Evolutionary conservation across 768 basidiomycete species (phyloP), one percentile per base, ranked within the genome.

Genomic region (Rhodotorula diobovata): DNA sequence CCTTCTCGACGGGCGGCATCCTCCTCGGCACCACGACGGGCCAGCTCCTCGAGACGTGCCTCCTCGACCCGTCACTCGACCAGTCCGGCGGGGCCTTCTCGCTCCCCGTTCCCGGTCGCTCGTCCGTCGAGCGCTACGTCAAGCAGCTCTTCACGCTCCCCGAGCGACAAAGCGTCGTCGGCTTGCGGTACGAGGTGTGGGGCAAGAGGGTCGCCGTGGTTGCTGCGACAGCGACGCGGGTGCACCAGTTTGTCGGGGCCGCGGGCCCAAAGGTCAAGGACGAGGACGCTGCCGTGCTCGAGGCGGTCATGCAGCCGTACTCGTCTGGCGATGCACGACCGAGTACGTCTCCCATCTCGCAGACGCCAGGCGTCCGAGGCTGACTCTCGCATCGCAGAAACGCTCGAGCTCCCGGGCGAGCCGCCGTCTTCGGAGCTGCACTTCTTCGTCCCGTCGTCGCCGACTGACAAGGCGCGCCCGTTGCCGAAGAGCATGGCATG

Each of bases 331-430:
- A 93, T 64, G 83, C 84, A 14, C 85, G 87, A 30, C 93, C 92
- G 30, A 95, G 94, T 95, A 74, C 79, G 86, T 81, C 5, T 28
- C 15, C n/a, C n/a, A n/a, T 10, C 62, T 25, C 69, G 55, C 80
- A 25, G n/a, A 30, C 4, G n/a, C n/a, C n/a, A n/a, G n/a, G n/a
- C n/a, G 51, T 9, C 20, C 6, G 2, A 16, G 0, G 1, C n/a
- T 53, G 51, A 53, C 51, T 30, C n/a, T 7, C 1, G 25, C 6
- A 20, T 11, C 30, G 16, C 81, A 93, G 93, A 92, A 82, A 92
- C 94, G 71, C 85, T 92, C 43, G 95, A 97, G 79, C 83, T 98
- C 14, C 93, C 93, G 28, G 91, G 94, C 61, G 85, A 88, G 86
- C 66, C 84, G 86, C 63, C 30, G 45, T 34, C 82, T 72, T 93